Evolutionary conservation across 2,329 filamentous ascomycete species (phyloP).

Genomic region (Rhynchosporium secalis): DNA sequence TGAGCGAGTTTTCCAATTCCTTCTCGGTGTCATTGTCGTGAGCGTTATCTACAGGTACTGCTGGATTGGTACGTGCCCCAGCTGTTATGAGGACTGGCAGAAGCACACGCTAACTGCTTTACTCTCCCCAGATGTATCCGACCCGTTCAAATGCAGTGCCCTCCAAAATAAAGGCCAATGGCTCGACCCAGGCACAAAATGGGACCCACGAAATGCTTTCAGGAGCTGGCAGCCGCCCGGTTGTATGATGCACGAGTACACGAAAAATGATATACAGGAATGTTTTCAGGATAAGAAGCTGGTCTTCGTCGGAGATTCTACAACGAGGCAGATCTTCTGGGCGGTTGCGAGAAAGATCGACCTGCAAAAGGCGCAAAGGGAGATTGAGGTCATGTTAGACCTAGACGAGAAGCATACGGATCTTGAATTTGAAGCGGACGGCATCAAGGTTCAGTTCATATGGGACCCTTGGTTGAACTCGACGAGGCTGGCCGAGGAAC

Average conservation of each 20-base stretch:
- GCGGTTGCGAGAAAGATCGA: slow-evolving; percentile 53
- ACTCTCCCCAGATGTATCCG: slow-evolving; percentile 37
- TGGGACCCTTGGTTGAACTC: slow-evolving; percentile 65
- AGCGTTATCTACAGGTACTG: slow-evolving; percentile 38
- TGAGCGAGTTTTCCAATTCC: slow-evolving; percentile 27
- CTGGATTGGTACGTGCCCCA: slow-evolving; percentile 32
- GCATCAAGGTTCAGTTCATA: slow-evolving; percentile 54
- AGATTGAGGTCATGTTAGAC: slow-evolving; percentile 41
- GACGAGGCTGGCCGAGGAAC: slow-evolving; percentile 44
- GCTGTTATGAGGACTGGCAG: background rate
- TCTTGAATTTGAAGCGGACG: slow-evolving; percentile 46
- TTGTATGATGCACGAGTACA: slow-evolving; percentile 60
- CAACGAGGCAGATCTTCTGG: slow-evolving; percentile 61
- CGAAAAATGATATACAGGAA: slow-evolving; percentile 49
- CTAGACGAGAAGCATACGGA: slow-evolving; percentile 46
- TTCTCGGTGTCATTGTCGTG: slow-evolving; percentile 29
- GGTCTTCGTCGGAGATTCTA: slow-evolving; percentile 63
- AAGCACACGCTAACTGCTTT: slow-evolving; percentile 14
- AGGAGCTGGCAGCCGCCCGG: slow-evolving; percentile 59
- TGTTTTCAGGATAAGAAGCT: slow-evolving; percentile 55
- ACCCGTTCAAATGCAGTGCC: slow-evolving; percentile 55
- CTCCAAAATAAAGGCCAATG: slow-evolving; percentile 54
- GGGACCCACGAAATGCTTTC: slow-evolving; percentile 39
- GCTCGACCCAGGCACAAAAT: slow-evolving; percentile 41
- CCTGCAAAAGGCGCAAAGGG: slow-evolving; percentile 41